Evolutionary conservation across 106 monocot species (phyloP), one percentile per base, ranked within the genome.

Genomic region (Posidonia australis): DNA sequence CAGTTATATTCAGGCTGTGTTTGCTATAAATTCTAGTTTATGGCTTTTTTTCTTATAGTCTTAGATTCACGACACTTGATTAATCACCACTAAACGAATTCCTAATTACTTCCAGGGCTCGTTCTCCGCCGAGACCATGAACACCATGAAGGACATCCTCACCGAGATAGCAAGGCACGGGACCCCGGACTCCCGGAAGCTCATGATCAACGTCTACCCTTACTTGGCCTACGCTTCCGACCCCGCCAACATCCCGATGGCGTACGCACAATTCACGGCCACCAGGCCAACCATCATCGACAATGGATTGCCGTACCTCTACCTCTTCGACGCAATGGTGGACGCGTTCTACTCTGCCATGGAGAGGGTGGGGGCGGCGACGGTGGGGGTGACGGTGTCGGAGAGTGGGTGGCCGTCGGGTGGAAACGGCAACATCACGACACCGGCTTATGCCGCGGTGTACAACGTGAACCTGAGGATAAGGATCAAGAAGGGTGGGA

Each of bases 351-450:
- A 87, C 77, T 24, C 77, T 10, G 83, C 86, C 0, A 44, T 80
- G 41, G 80, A 80, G 80, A 74, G 44, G 54, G 65, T 51, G 3
- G 82, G 82, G 0, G 70, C 30, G 0, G n/a, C 60, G 0, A 36
- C 42, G 7, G 75, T 83, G 9, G 44, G 32, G 3, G 24, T 83
- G 17, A 77, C 77, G 22, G 83, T 86, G 43, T 74, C 86, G 9
- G 82, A 86, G 74, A 82, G 63, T 41, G 77, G 83, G 19, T 87
- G 87, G 87, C 86, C 86, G 36, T 83, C 83, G 0, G 77, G 18
- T 1, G 82, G 79, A 13, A 52, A 63, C 27, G 86, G 82, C 0
- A 25, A 23, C 5, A 24, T 49, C 10, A 58, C 81, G 10, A 75
- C 71, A 10, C 19, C 20, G 3, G 20, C 49, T n/a, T 74, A 72